These are phyloP conservation scores for Candida jianshihensis DNA, from an alignment of 805 yeast species.

Conservation along the genomic window DNA sequence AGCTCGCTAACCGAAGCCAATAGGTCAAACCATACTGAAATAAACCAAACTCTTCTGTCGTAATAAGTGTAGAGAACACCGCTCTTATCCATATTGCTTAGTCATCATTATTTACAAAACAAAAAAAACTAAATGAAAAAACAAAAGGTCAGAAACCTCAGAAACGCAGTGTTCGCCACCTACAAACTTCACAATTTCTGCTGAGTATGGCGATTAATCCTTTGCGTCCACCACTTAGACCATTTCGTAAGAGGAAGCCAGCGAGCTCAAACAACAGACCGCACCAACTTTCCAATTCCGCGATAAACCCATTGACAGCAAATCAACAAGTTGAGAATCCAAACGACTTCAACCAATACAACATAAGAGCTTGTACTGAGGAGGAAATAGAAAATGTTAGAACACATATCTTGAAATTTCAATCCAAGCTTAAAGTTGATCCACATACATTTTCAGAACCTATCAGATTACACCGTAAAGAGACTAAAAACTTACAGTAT, in stretches of 20 bases:
- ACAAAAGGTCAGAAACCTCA: neutral
- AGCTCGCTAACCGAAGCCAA: neutral
- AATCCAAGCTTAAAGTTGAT: conserved; percentile 62
- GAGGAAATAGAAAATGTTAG: conserved; percentile 69
- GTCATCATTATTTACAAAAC: no score
- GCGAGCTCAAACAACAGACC: conserved; percentile 10
- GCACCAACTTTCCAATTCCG: conserved; percentile 6
- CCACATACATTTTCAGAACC: conserved; percentile 74
- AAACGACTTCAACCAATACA: conserved; percentile 30
- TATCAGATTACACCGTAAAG: conserved; percentile 84
- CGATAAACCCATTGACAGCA: conserved; percentile 8
- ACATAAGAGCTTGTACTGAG: conserved; percentile 61
- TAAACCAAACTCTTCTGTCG: no score
- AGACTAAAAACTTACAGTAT: conserved; percentile 85
- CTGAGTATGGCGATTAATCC: conserved; percentile 11
- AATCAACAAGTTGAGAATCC: conserved; percentile 20
- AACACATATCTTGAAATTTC: conserved; percentile 78
- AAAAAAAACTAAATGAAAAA: neutral
- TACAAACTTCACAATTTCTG: neutral
- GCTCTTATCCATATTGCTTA: no score
- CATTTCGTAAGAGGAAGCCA: conserved; percentile 8
- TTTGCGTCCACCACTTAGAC: conserved; percentile 15
- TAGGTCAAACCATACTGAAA: conserved; percentile 9
- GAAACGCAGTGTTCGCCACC: neutral
- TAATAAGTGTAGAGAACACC: no score